These are phyloP conservation scores for Trametes sanguinea DNA, from an alignment of 768 basidiomycete species.

Conservation along the genomic window DNA sequence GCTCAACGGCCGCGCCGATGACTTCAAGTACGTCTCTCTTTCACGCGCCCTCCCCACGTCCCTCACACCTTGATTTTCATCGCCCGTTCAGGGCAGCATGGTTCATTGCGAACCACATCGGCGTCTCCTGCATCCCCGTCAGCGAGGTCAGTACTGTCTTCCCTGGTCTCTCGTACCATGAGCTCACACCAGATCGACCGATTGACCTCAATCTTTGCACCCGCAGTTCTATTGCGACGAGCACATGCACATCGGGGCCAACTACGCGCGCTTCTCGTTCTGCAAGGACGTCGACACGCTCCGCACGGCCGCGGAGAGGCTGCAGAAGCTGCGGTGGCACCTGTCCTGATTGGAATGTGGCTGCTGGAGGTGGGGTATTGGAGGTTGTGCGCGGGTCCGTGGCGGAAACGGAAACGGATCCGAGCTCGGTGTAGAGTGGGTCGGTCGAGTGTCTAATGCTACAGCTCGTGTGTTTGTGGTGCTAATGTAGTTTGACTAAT, in stretches of 20 bases:
- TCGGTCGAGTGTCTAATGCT: too few relatives aligned
- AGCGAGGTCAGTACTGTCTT: constrained; percentile 65
- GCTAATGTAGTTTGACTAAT: too few relatives aligned
- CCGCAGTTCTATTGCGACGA: constrained; percentile 86
- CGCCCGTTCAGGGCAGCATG: constrained; percentile 66
- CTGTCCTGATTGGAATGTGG: too few relatives aligned
- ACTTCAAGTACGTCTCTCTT: constrained; percentile 65
- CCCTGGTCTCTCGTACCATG: neutral
- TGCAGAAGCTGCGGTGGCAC: constrained; percentile 41
- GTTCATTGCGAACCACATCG: constrained; percentile 89
- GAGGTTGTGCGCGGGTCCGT: too few relatives aligned
- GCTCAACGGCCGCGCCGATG: constrained; percentile 75
- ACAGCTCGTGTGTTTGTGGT: too few relatives aligned
- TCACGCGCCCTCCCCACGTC: too few relatives aligned
- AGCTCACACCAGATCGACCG: too few relatives aligned
- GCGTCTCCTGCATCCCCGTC: constrained; percentile 90
- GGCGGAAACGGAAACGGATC: too few relatives aligned
- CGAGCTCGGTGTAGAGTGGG: too few relatives aligned
- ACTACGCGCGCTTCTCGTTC: constrained; percentile 88
- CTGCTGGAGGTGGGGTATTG: too few relatives aligned
- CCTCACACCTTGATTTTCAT: neutral
- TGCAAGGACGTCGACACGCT: constrained; percentile 93
- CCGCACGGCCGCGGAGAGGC: constrained; percentile 71
- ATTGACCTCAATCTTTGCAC: too few relatives aligned
- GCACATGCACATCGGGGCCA: constrained; percentile 82